Conservation (phyloP, 2,329 filamentous ascomycete genomes). For the Claviceps sp. region DNA sequence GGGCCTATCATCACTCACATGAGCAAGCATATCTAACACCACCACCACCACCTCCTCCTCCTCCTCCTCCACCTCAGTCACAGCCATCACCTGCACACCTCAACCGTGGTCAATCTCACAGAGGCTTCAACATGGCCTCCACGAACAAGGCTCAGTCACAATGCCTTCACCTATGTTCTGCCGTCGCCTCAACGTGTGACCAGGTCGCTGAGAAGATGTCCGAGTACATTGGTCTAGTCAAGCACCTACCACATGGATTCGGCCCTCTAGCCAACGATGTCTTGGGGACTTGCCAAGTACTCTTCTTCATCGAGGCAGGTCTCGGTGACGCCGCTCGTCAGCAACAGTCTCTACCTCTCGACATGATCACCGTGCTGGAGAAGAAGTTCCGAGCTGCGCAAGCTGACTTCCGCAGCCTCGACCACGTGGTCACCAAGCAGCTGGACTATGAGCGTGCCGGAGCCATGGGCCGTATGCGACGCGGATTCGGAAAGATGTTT, state of each 20-base stretch:
- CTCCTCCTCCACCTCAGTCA: not conserved
- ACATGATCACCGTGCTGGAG: constrained; percentile 50
- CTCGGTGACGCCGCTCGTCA: constrained; percentile 39
- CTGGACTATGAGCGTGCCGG: constrained; percentile 49
- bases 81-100: not conserved
- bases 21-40: not conserved
- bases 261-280: constrained; percentile 50
- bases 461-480: constrained; percentile 44
- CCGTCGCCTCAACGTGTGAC: constrained; percentile 46
- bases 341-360: constrained; percentile 39
- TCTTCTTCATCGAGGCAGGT: constrained; percentile 57
- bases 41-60: not conserved
- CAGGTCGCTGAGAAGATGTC: constrained; percentile 51
- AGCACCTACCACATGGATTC: constrained; percentile 40
- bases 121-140: constrained; percentile 6
- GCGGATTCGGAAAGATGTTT: constrained; percentile 51
- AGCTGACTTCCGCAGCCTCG: constrained; percentile 47
- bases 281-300: constrained; percentile 50
- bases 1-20: not conserved
- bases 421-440: constrained; percentile 48
- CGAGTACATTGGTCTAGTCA: constrained; percentile 46
- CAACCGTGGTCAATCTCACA: not conserved
- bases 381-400: constrained; percentile 48
- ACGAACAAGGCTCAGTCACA: constrained; percentile 17
- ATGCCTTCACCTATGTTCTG: constrained; percentile 35